Conservation (phyloP, 306 rosid genomes). For the Corylus heterophylla region DNA sequence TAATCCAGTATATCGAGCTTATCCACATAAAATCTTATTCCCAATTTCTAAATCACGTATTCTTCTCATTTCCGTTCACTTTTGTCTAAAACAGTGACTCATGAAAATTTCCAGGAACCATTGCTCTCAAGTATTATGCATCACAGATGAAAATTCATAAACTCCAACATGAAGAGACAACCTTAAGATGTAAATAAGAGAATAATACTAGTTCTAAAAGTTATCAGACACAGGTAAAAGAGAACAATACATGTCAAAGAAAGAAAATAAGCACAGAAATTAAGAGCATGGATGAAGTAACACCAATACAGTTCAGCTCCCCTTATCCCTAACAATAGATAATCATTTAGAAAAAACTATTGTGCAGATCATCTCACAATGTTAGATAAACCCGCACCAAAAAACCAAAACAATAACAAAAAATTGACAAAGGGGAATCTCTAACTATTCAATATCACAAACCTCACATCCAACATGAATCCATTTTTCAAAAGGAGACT, state of each 20-base stretch:
- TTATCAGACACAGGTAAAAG: not conserved
- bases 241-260: not conserved
- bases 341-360: not conserved
- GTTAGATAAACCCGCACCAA: not conserved
- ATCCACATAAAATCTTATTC: not conserved
- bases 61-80: not conserved
- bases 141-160: not conserved
- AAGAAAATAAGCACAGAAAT: not conserved
- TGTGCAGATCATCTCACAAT: not conserved
- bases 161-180: not conserved
- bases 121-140: not conserved
- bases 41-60: not conserved
- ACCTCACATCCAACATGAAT: slow-evolving; percentile 93
- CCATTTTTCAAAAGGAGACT: slow-evolving; percentile 78
- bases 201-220: not conserved
- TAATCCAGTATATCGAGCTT: not conserved
- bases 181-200: not conserved
- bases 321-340: not conserved
- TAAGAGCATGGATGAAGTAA: not conserved
- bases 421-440: slow-evolving; percentile 18
- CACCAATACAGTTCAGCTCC: not conserved
- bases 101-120: too few species aligned
- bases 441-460: slow-evolving; percentile 27
- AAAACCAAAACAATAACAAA: not conserved
- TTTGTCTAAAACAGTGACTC: not conserved